These are phyloP conservation scores for Cunninghamia lanceolata DNA, from an alignment of 75 land plant genomes.

Conservation along the genomic window DNA sequence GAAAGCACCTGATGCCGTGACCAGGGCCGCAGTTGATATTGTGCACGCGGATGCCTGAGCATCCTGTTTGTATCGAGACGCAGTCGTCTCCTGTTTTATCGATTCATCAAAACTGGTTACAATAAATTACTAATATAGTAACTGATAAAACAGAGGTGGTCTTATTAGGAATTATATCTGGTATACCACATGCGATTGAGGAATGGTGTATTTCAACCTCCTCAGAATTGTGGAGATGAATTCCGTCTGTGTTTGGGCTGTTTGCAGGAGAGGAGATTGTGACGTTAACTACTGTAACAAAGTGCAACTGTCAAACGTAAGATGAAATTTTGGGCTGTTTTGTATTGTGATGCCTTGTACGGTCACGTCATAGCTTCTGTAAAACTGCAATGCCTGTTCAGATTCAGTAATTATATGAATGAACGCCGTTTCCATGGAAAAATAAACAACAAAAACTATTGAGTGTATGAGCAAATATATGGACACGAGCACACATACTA, in stretches of 20 bases:
- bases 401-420: neutral
- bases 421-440: too few species aligned
- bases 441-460: too few species aligned
- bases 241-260: constrained; percentile 93
- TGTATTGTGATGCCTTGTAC: constrained; percentile 48
- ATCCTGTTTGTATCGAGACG: constrained; percentile 30
- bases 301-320: constrained; percentile 65
- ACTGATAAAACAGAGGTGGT: neutral
- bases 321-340: constrained; percentile 82
- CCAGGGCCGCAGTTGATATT: constrained; percentile 28
- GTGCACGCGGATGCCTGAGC: constrained; percentile 27
- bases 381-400: constrained; percentile 69
- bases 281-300: constrained; percentile 44
- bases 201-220: constrained; percentile 56
- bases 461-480: too few species aligned
- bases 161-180: neutral
- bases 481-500: too few species aligned
- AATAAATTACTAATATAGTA: neutral
- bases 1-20: constrained; percentile 24
- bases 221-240: constrained; percentile 70
- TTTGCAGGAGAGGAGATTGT: constrained; percentile 56
- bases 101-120: neutral
- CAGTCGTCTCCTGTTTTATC: constrained; percentile 32
- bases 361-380: constrained; percentile 54
- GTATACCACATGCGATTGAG: constrained; percentile 51